Base-by-base conservation (phyloP, 345 rosid species). In the Garcia nutans region DNA sequence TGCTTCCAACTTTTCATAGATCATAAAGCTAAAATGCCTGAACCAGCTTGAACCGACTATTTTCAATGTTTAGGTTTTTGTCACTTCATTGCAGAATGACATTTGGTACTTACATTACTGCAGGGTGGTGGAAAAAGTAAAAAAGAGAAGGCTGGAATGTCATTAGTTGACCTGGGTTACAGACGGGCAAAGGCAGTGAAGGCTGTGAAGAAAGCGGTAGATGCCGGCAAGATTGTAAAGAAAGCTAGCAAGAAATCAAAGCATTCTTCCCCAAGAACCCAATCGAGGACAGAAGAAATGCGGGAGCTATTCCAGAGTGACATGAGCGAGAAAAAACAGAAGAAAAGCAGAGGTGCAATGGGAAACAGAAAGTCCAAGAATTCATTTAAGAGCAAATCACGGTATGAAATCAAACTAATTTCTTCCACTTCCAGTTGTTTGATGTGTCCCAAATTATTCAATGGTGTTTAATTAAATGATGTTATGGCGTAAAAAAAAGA, bases 341-440 rank as follows among this genome's bases (percentile, higher is more conserved):
- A 81, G 79, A 88, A 85, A 83, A 78, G 80, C 15, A 73, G 88
- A 11, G 75, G 81, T 12, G 83, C 44, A 2, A 79, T 66, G 1
- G 87, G 79, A 74, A 82, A 78, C 74, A 92, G 85, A 66, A 93
- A 88, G 84, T 77, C 96, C 12, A 88, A 87, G 83, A 87, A 86
- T 80, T 88, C 92, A 33, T 93, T 93, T 77, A 95, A 93, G 89
- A 95, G 99, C 93, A 93, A 95, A 82, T 88, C 91, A 63, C 86
- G 99, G 98, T 95, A 88, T 73, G 64, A 55, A 57, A 13, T 19
- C 19, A n/a, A n/a, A 42, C 26, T 69, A n/a, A 44, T 63, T 24
- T 70, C n/a, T 49, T 23, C 13, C 5, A 26, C 23, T 17, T 26
- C 19, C 1, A 50, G 73, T 52, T 41, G 3, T n/a, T n/a, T n/a